Evolutionary conservation across 495 filamentous ascomycete genomes (phyloP), one percentile per base, ranked within the genome.

Genomic region (Rostrohypoxylon terebratum): DNA sequence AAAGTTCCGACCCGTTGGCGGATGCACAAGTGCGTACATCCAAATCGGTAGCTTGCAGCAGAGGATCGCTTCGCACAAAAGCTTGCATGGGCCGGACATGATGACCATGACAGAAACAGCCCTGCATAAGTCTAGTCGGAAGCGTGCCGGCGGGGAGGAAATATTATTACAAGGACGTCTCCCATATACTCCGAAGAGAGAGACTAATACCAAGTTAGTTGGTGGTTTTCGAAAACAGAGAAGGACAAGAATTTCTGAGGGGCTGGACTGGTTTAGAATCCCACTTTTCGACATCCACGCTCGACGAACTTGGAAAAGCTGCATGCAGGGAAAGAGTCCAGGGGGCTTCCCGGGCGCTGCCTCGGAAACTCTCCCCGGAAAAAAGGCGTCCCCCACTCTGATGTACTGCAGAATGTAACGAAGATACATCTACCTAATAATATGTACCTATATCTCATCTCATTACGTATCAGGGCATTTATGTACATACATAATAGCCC

Each of bases 331-430:
- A 54, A 54, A 38, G 63, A 6, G 20, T 57, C 55, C 20, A 73
- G 66, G 71, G 71, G 66, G 16, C 20, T 50, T 69, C 66, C 65
- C 42, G 42, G 48, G 48, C 50, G 42, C 71, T 63, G 66, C 66
- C 45, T 74, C 71, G 71, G 71, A 69, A 74, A 62, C 62, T 53
- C 66, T 69, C 71, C 71, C 71, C 61, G 71, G 69, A 59, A 57
- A 69, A 69, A 51, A 63, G 20, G 45, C 47, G 42, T 60, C 65
- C 70, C 71, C 55, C 65, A 69, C 61, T 73, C 40, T 55, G 28
- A 53, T 31, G 48, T 53, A 55, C 42, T 66, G 53, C 57, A 60
- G 28, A 28, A 47, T 36, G 6, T 53, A 51, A 18, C 34, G 64
- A 42, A 11, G 5, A n/a, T 11, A 59, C 59, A 60, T 18, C 14